Percentiles rank a stretch among this genome's conserved stretches.
These are phyloP conservation scores for Exophiala alcalophila DNA, from an alignment of 2,329 filamentous ascomycete species.

Conservation along the genomic window DNA sequence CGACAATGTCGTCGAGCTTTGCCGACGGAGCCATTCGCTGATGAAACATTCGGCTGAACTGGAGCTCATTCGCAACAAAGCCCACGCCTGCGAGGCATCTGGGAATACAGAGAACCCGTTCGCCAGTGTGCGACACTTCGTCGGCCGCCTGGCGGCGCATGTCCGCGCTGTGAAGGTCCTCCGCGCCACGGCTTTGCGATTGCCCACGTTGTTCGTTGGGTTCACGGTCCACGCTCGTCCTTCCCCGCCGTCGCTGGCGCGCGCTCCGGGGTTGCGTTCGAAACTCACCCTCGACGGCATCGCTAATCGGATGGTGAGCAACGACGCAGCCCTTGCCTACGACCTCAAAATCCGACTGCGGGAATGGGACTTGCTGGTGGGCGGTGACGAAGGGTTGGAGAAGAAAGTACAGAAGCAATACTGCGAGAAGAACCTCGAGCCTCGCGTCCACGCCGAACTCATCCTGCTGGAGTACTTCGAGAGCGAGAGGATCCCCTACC, in stretches of 20 bases:
- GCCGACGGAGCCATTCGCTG: no score
- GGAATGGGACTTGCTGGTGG: constrained; percentile 1
- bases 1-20: no score
- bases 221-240: not conserved
- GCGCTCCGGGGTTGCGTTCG: not conserved
- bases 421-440: constrained; percentile 30
- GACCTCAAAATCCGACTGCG: not conserved
- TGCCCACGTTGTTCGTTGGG: constrained; percentile 36
- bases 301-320: not conserved
- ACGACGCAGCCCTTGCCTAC: not conserved
- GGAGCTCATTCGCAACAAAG: no score
- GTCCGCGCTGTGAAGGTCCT: constrained; percentile 41
- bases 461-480: constrained; percentile 50
- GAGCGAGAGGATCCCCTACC: constrained; percentile 35
- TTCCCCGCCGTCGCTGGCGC: not conserved
- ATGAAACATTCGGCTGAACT: no score
- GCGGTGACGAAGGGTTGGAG: constrained; percentile 14
- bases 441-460: constrained; percentile 47
- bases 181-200: constrained; percentile 33
- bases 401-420: constrained; percentile 33
- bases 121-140: constrained; percentile 38
- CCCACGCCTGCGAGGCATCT: no score
- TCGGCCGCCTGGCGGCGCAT: constrained; percentile 48
- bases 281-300: not conserved
- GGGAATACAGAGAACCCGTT: constrained; percentile 27